Conservation (phyloP, 345 rosid genomes). For the Lumnitzera littorea region DNA sequence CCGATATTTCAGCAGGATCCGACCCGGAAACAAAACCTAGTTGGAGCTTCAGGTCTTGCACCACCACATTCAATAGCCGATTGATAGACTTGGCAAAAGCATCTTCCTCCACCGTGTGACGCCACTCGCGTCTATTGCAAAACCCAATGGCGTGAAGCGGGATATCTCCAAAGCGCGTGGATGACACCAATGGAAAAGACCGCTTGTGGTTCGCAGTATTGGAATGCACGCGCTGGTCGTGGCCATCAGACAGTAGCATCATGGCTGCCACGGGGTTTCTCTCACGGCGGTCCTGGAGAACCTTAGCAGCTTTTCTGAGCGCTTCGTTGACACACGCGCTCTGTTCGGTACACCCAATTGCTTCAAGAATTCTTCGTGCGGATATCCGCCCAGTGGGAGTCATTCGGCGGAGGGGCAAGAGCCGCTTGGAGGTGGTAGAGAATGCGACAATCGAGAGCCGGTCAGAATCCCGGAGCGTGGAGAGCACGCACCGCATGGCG, state of each 20-base stretch:
- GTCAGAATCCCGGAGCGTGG: slow-evolving; percentile 49
- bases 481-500: slow-evolving; percentile 48
- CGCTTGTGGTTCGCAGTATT: slow-evolving; percentile 18
- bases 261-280: slow-evolving; percentile 56
- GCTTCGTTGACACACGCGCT: slow-evolving; percentile 68
- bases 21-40: slow-evolving; percentile 60
- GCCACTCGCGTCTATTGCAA: slow-evolving; percentile 18
- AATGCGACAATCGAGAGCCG: slow-evolving; percentile 79
- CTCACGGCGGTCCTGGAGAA: slow-evolving; percentile 78
- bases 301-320: slow-evolving; percentile 76
- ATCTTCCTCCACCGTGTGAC: slow-evolving; percentile 32
- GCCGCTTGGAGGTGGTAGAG: slow-evolving; percentile 60
- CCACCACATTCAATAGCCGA: slow-evolving; percentile 41
- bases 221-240: slow-evolving; percentile 28
- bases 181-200: slow-evolving; percentile 28
- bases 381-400: slow-evolving; percentile 58
- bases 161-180: slow-evolving; percentile 53
- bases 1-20: slow-evolving; percentile 51
- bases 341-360: slow-evolving; percentile 43
- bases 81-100: slow-evolving; percentile 32
- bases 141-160: slow-evolving; percentile 59
- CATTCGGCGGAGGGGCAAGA: slow-evolving; percentile 66
- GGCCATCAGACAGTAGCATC: slow-evolving; percentile 52
- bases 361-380: slow-evolving; percentile 59
- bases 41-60: slow-evolving; percentile 57